Evolutionary conservation across 2,329 filamentous ascomycete genomes (phyloP).

Genomic region (Penicillium verrucosum): DNA sequence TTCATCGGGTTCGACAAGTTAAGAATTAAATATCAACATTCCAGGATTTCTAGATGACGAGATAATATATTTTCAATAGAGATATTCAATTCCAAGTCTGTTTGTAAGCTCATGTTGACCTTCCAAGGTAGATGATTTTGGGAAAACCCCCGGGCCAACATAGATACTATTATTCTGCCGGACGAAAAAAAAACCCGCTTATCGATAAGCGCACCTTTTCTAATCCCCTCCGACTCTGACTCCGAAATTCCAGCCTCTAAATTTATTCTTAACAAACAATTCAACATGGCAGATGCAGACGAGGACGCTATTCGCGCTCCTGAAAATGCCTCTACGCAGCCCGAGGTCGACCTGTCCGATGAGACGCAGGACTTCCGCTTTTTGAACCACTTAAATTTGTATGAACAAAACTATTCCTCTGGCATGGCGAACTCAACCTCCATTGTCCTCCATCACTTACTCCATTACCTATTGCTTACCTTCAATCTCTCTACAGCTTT

Average conservation of each 20-base stretch:
- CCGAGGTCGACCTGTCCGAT: conserved; percentile 68
- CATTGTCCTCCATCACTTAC: background rate
- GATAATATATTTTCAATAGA: background rate
- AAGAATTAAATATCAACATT: background rate
- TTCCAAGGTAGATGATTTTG: background rate
- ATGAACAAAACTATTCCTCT: conserved; percentile 13
- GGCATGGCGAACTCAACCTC: background rate
- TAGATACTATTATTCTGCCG: background rate
- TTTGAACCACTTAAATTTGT: conserved; percentile 56
- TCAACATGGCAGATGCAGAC: conserved; percentile 44
- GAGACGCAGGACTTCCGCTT: conserved; percentile 85
- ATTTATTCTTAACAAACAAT: background rate
- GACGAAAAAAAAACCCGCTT: conserved; percentile 10
- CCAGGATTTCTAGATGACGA: no score
- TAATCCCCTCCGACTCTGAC: conserved; percentile 10
- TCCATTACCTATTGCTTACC: conserved; percentile 31
- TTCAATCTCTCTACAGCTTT: conserved; percentile 25
- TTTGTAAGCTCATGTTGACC: background rate
- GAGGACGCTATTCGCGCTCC: conserved; percentile 40
- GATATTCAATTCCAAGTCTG: background rate
- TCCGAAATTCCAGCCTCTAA: background rate
- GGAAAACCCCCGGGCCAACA: background rate
- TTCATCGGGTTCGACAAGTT: background rate
- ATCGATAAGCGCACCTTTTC: conserved; percentile 24
- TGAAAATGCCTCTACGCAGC: conserved; percentile 29